Evolutionary conservation across 169 alveolate genomes (phyloP).

Genomic region (Eimeria mitis): DNA sequence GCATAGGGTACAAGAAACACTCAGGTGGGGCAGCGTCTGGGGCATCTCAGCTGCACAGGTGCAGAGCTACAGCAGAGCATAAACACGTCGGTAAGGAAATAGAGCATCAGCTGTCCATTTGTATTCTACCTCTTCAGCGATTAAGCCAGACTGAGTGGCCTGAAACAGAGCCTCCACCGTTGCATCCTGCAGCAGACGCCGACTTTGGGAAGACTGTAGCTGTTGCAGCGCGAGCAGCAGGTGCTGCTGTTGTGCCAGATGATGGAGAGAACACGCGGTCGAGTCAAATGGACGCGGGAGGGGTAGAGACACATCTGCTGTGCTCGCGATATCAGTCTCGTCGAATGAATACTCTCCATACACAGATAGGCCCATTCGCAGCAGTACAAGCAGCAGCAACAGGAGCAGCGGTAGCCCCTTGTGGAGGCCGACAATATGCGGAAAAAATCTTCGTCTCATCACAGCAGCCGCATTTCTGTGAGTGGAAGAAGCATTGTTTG

Average conservation of each 20-base stretch:
- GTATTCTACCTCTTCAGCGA: conserved; percentile 19
- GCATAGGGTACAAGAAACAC: not conserved
- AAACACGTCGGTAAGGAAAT: not conserved
- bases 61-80: conserved; percentile 5
- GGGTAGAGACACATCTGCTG: conserved; percentile 35
- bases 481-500: not conserved
- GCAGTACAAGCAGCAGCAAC: conserved; percentile 28
- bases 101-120: not conserved
- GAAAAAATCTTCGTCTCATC: not conserved
- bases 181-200: conserved; percentile 15
- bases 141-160: conserved; percentile 19
- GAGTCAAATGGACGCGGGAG: conserved; percentile 73
- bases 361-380: not conserved
- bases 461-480: not conserved
- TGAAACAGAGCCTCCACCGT: conserved; percentile 6
- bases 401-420: conserved; percentile 20
- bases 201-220: conserved; percentile 2
- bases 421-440: not conserved
- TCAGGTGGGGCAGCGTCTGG: not conserved
- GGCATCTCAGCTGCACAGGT: not conserved
- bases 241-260: conserved; percentile 30
- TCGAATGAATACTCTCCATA: conserved; percentile 16
- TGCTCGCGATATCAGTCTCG: conserved; percentile 15
- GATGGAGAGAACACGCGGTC: conserved; percentile 65
- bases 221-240: conserved; percentile 54